Percentiles rank a stretch among this genome's conserved stretches.
phyloP scores from a whole-genome alignment of 225 moss, liverwort and hornwort genomes.

The Rhytidiadelphus loreus region DNA sequence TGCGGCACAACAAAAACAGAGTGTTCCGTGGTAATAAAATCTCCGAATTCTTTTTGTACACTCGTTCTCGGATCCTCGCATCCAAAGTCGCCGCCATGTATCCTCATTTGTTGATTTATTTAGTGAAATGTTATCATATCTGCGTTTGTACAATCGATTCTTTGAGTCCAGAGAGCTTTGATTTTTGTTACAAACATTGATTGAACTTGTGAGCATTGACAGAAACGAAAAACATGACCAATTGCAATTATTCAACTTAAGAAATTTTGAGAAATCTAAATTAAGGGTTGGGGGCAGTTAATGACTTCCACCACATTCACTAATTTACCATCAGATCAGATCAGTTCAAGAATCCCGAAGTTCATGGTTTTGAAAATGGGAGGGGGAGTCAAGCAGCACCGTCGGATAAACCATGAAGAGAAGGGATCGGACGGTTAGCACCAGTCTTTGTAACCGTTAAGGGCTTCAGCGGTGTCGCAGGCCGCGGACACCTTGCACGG shows the following conservation, averaged over 20 bases:
- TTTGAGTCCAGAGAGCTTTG: no score
- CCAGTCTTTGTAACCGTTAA: not conserved
- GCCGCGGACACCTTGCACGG: not conserved
- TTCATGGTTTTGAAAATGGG: not conserved
- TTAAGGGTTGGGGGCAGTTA: not conserved
- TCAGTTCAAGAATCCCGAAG: not conserved
- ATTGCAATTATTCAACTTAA: no score
- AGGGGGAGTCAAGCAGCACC: not conserved
- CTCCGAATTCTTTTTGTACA: no score
- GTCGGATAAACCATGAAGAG: not conserved
- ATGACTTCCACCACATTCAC: not conserved
- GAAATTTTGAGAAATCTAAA: no score
- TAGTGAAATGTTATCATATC: not conserved
- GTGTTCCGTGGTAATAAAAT: not conserved
- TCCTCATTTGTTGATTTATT: not conserved
- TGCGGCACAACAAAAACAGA: not conserved
- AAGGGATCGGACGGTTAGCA: not conserved
- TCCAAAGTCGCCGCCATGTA: no score
- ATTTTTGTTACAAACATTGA: not conserved
- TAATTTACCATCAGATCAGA: not conserved
- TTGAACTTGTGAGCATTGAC: not conserved
- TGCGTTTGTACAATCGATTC: not conserved
- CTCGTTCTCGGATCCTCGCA: not conserved
- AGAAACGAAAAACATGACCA: no score
- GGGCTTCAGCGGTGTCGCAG: not conserved